Evolutionary conservation across 805 yeast species (phyloP).

Genomic region (Suhomyces tanzawaensis): DNA sequence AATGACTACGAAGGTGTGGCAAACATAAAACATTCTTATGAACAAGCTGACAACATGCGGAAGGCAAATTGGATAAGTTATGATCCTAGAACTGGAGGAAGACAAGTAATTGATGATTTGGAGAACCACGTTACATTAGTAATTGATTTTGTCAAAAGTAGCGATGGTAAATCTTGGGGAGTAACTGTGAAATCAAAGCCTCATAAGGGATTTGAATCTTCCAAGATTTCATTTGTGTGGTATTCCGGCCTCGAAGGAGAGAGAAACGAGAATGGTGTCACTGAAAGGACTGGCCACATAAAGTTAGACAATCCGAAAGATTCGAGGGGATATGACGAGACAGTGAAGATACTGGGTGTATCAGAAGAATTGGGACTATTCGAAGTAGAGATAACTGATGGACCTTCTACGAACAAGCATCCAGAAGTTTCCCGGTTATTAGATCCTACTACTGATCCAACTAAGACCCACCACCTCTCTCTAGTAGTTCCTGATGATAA

Average conservation of each 20-base stretch:
- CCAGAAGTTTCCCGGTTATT: constrained; percentile 29
- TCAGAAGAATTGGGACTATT: constrained; percentile 70
- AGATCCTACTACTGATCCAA: constrained; percentile 52
- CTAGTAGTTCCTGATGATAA: constrained; percentile 68
- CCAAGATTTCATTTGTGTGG: constrained; percentile 65
- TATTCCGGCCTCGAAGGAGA: constrained; percentile 77
- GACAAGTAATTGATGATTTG: constrained; percentile 67
- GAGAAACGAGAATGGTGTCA: constrained; percentile 8
- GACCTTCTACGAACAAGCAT: constrained; percentile 45
- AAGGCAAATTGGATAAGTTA: constrained; percentile 84
- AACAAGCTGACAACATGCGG: constrained; percentile 64
- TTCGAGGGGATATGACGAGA: constrained; percentile 33
- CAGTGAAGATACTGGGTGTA: constrained; percentile 39
- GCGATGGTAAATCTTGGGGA: constrained; percentile 78
- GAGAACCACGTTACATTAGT: constrained; percentile 61
- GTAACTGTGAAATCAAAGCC: constrained; percentile 68
- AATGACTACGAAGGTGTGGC: constrained; percentile 54
- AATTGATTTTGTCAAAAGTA: constrained; percentile 73
- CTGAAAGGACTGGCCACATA: constrained; percentile 22
- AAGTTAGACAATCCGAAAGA: constrained; percentile 22
- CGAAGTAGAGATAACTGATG: constrained; percentile 56
- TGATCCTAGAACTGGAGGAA: constrained; percentile 87
- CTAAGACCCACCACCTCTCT: constrained; percentile 61
- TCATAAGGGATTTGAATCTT: constrained; percentile 43
- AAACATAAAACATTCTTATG: constrained; percentile 69